phyloP scores from a whole-genome alignment of 768 basidiomycete species.

The Leucocoprinus sp. region DNA sequence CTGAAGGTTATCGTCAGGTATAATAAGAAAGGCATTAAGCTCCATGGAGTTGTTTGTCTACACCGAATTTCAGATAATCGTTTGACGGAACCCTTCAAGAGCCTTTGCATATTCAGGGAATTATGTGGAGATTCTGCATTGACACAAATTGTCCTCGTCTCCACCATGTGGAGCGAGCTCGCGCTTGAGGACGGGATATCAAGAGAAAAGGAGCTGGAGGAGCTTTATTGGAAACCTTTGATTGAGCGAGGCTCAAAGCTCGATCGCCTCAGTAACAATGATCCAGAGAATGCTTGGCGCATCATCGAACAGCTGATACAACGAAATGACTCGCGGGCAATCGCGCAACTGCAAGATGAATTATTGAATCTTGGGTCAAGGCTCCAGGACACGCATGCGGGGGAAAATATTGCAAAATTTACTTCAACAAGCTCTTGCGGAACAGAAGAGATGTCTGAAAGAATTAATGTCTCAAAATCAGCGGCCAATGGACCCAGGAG shows the following conservation, averaged over 20 bases:
- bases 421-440: constrained; percentile 3
- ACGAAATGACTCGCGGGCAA: background rate
- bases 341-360: constrained; percentile 1
- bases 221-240: constrained; percentile 15
- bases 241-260: constrained; percentile 12
- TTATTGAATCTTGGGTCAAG: background rate
- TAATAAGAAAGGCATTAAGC: constrained; percentile 3
- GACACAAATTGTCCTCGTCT: constrained; percentile 11
- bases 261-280: background rate
- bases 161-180: constrained; percentile 11
- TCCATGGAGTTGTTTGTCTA: constrained; percentile 13
- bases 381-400: background rate
- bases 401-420: background rate
- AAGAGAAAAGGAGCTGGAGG: constrained; percentile 14
- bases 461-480: background rate
- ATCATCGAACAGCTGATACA: constrained; percentile 2
- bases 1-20: constrained; percentile 1
- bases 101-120: constrained; percentile 10
- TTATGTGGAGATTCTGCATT: constrained; percentile 10
- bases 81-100: constrained; percentile 5
- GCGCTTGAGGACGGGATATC: background rate
- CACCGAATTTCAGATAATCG: constrained; percentile 12
- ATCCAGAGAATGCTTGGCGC: constrained; percentile 6
- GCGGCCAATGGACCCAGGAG: background rate
- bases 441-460: background rate